A percentile compares a stretch with the other conserved stretches of the same genome.
Evolutionary conservation across 352 stramenopile species (phyloP).

Genomic region (Nothophytophthora sp.): DNA sequence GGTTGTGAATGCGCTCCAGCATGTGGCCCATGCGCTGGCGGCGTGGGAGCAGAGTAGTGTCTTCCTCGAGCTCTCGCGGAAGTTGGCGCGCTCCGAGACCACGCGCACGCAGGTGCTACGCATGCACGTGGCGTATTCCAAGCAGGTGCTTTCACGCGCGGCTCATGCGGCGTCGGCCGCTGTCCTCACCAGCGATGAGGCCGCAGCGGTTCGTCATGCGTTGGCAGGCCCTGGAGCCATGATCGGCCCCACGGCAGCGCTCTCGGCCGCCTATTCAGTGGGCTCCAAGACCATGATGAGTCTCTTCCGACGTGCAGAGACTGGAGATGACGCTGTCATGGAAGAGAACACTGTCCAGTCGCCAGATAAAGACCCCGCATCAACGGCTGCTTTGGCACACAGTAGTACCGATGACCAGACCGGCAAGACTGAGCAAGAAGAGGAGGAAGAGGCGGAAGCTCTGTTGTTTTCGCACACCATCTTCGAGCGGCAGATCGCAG

Average conservation of each 20-base stretch:
- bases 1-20: slow-evolving; percentile 51
- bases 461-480: slow-evolving; percentile 73
- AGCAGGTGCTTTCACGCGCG: slow-evolving; percentile 45
- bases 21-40: slow-evolving; percentile 37
- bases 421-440: slow-evolving; percentile 5
- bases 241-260: slow-evolving; percentile 69
- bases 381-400: slow-evolving; percentile 10
- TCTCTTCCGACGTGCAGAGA: slow-evolving; percentile 47
- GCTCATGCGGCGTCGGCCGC: slow-evolving; percentile 47
- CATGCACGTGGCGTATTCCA: slow-evolving; percentile 65
- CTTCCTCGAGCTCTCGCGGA: slow-evolving; percentile 69
- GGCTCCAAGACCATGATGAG: slow-evolving; percentile 76
- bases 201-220: slow-evolving; percentile 64
- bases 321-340: slow-evolving; percentile 14
- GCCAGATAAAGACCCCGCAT: slow-evolving; percentile 12
- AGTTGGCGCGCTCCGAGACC: slow-evolving; percentile 53
- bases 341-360: neutral
- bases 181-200: slow-evolving; percentile 70
- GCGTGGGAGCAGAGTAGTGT: slow-evolving; percentile 67
- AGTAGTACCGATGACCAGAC: too few species aligned
- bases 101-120: slow-evolving; percentile 55
- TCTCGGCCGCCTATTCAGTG: slow-evolving; percentile 73
- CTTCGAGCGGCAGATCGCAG: slow-evolving; percentile 60
- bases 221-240: slow-evolving; percentile 64
- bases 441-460: slow-evolving; percentile 46